phyloP scores from a whole-genome alignment of 2,329 filamentous ascomycete species.

The Phymatotrichopsis omnivora region DNA sequence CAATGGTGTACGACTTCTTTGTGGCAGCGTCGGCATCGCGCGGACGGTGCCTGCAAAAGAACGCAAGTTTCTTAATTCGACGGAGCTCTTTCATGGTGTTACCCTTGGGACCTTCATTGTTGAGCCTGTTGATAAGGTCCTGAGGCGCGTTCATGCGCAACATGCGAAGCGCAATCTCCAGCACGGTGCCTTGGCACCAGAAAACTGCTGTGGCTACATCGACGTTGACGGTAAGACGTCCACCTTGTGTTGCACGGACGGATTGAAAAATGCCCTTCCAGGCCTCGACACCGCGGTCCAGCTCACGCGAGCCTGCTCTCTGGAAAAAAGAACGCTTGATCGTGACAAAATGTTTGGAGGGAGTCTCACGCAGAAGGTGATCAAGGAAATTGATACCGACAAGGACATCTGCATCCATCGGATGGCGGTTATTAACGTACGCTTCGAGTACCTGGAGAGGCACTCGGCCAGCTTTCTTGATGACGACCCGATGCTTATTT shows the following conservation, averaged over 20 bases:
- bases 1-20: constrained; percentile 45
- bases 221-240: constrained; percentile 69
- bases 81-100: constrained; percentile 37
- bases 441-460: constrained; percentile 54
- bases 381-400: constrained; percentile 86
- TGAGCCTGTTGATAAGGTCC: constrained; percentile 27
- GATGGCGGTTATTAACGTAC: constrained; percentile 53
- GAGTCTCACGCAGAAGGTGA: constrained; percentile 73
- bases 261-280: constrained; percentile 86
- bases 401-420: constrained; percentile 54
- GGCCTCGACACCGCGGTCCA: constrained; percentile 61
- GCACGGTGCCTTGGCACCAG: constrained; percentile 45
- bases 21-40: constrained; percentile 34
- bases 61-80: constrained; percentile 47
- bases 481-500: constrained; percentile 50
- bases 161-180: constrained; percentile 33
- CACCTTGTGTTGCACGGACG: constrained; percentile 49
- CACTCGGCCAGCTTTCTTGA: constrained; percentile 57
- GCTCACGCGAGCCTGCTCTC: constrained; percentile 40
- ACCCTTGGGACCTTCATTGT: constrained; percentile 30
- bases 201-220: constrained; percentile 90
- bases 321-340: constrained; percentile 81
- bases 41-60: constrained; percentile 47
- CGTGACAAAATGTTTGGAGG: constrained; percentile 53
- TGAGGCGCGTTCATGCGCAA: constrained; percentile 32